Conservation (phyloP, 306 rosid genomes). For the Hippophae gyantsensis region DNA sequence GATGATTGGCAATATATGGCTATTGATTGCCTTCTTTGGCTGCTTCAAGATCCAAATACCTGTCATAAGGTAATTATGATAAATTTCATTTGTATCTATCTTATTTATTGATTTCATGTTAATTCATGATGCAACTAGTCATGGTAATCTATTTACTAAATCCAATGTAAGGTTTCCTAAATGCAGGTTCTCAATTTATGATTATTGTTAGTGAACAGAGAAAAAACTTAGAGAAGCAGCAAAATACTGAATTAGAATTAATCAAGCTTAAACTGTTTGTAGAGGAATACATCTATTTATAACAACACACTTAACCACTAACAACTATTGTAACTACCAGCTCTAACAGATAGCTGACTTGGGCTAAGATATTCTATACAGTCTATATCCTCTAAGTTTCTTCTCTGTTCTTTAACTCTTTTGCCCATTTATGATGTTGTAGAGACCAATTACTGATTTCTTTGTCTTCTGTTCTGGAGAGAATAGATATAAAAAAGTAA, state of each 20-base stretch:
- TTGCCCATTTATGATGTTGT: neutral
- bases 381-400: too few relatives aligned
- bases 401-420: neutral
- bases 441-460: neutral
- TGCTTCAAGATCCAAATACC: conserved; percentile 84
- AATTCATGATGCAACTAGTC: neutral
- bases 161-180: neutral
- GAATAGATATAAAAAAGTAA: neutral
- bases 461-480: conserved; percentile 1
- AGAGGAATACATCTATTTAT: too few relatives aligned
- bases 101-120: neutral
- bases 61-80: conserved; percentile 59
- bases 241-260: too few relatives aligned
- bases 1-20: conserved; percentile 99
- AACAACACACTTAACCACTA: too few relatives aligned
- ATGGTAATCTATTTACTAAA: neutral
- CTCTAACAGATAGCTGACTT: too few relatives aligned
- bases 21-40: conserved; percentile 92
- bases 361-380: too few relatives aligned
- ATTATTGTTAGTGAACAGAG: too few relatives aligned
- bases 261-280: too few relatives aligned
- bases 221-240: too few relatives aligned
- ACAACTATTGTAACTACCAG: too few relatives aligned
- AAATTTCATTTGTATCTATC: neutral
- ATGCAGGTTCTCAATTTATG: neutral